Conservation (phyloP, 1,284 basidiomycete species). For the Bondarzewia mesenterica region DNA sequence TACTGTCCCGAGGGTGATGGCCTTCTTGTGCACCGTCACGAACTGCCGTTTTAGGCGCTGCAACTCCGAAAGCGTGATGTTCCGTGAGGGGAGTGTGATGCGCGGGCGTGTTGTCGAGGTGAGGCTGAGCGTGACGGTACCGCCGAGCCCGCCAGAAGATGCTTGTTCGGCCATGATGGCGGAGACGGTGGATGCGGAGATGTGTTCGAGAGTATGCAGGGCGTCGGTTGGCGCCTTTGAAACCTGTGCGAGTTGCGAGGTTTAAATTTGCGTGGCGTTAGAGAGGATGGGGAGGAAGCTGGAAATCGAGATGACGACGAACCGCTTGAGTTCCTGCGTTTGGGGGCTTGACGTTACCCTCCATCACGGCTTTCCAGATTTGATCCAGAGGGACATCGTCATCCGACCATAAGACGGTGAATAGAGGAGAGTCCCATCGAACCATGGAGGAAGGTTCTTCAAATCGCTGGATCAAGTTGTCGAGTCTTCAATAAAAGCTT, state of each 20-base stretch:
- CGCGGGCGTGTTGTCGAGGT: slow-evolving; percentile 29
- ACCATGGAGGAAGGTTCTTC: slow-evolving; percentile 98
- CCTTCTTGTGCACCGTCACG: slow-evolving; percentile 79
- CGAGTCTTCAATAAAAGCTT: slow-evolving; percentile 49
- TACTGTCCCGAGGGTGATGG: slow-evolving; percentile 77
- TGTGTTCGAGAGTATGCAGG: slow-evolving; percentile 70
- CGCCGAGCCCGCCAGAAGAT: slow-evolving; percentile 33
- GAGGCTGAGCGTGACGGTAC: slow-evolving; percentile 38
- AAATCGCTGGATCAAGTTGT: slow-evolving; percentile 83
- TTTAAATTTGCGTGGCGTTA: slow-evolving; percentile 2
- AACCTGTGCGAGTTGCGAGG: slow-evolving; percentile 35
- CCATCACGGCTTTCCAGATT: slow-evolving; percentile 80
- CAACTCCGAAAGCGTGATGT: slow-evolving; percentile 74
- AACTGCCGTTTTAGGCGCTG: slow-evolving; percentile 86
- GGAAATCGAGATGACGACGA: slow-evolving; percentile 16
- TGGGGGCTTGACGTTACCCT: slow-evolving; percentile 76
- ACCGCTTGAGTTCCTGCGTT: slow-evolving; percentile 83
- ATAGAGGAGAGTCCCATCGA: slow-evolving; percentile 93
- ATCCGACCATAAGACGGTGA: slow-evolving; percentile 77
- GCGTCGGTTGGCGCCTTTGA: slow-evolving; percentile 78
- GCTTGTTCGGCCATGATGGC: slow-evolving; percentile 57
- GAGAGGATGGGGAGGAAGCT: slow-evolving; percentile 8
- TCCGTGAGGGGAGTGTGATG: slow-evolving; percentile 51
- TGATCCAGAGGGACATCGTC: slow-evolving; percentile 58
- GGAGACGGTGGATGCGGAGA: slow-evolving; percentile 59